Evolutionary conservation across 176 grass and related monocot genomes (phyloP).

Genomic region (Thalia dealbata): DNA sequence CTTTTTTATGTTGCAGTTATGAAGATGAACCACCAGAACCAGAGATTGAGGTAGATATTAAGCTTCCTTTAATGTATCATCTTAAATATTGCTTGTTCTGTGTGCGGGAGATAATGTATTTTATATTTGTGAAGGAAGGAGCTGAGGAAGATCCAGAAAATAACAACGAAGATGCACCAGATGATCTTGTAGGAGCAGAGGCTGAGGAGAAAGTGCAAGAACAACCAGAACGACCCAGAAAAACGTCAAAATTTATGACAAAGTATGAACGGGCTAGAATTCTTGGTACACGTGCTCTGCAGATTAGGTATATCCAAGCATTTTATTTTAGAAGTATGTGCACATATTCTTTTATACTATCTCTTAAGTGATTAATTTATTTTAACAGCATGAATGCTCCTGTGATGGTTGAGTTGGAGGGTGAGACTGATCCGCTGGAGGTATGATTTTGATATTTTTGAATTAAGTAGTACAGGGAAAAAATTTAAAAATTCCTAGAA

Average conservation of each 20-base stretch:
- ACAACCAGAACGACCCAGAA: constrained; percentile 26
- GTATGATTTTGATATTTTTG: constrained; percentile 21
- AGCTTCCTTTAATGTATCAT: background rate
- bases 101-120: background rate
- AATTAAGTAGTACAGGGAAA: too few species aligned
- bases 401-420: constrained; percentile 89
- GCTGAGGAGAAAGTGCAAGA: constrained; percentile 59
- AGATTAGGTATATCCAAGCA: constrained; percentile 48
- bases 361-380: background rate
- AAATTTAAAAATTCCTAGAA: too few species aligned
- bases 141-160: constrained; percentile 59
- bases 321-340: background rate
- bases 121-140: constrained; percentile 44
- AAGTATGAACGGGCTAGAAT: constrained; percentile 95
- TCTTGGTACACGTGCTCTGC: constrained; percentile 74
- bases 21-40: constrained; percentile 70
- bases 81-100: background rate
- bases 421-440: constrained; percentile 92
- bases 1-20: constrained; percentile 32
- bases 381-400: constrained; percentile 89
- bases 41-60: constrained; percentile 47
- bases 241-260: constrained; percentile 86
- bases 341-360: background rate
- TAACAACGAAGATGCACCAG: constrained; percentile 57
- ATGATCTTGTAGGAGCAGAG: constrained; percentile 46